phyloP scores from a whole-genome alignment of 139 green algal species.

The Coelastrella sp. region DNA sequence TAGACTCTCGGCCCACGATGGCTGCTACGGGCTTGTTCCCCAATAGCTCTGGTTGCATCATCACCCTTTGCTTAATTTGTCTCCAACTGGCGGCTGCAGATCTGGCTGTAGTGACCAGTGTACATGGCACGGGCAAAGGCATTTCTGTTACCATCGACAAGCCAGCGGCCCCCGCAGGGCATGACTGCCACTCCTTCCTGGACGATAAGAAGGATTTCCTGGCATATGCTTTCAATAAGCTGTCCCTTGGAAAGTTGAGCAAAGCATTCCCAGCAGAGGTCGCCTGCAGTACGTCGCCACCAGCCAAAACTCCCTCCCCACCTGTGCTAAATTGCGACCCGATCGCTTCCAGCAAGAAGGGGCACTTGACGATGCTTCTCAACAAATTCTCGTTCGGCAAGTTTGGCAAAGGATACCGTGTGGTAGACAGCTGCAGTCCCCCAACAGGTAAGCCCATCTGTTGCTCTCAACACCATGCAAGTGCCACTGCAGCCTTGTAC shows the following conservation, averaged over 20 bases:
- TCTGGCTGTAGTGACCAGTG: background rate
- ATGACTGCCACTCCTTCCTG: background rate
- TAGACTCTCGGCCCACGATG: background rate
- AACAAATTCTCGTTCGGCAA: background rate
- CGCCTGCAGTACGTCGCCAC: background rate
- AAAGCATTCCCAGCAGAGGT: background rate
- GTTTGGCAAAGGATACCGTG: background rate
- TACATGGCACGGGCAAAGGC: background rate
- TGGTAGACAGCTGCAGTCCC: too few relatives aligned
- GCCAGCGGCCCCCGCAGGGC: background rate
- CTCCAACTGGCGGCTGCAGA: background rate
- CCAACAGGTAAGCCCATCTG: too few relatives aligned
- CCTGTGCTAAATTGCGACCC: background rate
- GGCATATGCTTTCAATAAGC: background rate
- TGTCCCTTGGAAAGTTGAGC: background rate
- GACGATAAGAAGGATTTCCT: background rate
- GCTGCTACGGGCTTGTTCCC: background rate
- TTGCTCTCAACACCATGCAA: too few relatives aligned
- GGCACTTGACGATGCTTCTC: background rate
- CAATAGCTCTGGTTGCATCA: background rate
- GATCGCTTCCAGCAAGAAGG: background rate
- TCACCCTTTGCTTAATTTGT: background rate
- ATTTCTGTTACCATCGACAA: background rate
- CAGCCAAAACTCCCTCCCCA: background rate
- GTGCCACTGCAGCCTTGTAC: too few relatives aligned